Evolutionary conservation across 768 basidiomycete genomes (phyloP).

Genomic region (Leccinum variicolor): DNA sequence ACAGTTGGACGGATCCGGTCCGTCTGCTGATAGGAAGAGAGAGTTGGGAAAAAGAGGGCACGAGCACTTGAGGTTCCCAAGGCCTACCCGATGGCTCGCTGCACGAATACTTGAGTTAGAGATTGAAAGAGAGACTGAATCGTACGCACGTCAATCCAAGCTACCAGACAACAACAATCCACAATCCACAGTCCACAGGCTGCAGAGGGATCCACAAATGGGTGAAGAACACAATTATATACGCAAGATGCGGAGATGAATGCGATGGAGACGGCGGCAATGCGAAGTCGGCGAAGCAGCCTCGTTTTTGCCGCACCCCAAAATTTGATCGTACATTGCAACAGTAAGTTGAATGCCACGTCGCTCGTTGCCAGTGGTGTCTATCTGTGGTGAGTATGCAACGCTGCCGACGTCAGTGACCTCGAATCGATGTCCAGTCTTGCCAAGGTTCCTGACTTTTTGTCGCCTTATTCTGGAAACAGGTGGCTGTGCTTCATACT

Average conservation of each 20-base stretch:
- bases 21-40: slow-evolving; percentile 6
- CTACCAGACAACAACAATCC: slow-evolving; percentile 4
- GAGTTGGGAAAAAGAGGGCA: background rate
- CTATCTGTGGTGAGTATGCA: background rate
- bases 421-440: background rate
- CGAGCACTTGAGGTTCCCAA: background rate
- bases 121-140: slow-evolving; percentile 15
- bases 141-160: slow-evolving; percentile 15
- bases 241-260: slow-evolving; percentile 25
- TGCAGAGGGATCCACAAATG: slow-evolving; percentile 9
- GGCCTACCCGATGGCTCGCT: background rate
- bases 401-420: background rate
- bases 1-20: slow-evolving; percentile 5
- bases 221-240: slow-evolving; percentile 7
- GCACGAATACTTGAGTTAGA: background rate
- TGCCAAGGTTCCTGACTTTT: background rate
- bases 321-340: background rate
- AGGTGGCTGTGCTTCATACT: background rate
- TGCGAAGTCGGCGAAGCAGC: slow-evolving; percentile 18
- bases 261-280: slow-evolving; percentile 9
- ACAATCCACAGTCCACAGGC: slow-evolving; percentile 10
- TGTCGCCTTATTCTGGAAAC: background rate
- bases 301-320: background rate
- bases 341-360: background rate
- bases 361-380: background rate